A percentile compares a stretch with the other conserved stretches of the same genome.
phyloP scores from a whole-genome alignment of 305 asterid genomes.

The Solanum hybrid region DNA sequence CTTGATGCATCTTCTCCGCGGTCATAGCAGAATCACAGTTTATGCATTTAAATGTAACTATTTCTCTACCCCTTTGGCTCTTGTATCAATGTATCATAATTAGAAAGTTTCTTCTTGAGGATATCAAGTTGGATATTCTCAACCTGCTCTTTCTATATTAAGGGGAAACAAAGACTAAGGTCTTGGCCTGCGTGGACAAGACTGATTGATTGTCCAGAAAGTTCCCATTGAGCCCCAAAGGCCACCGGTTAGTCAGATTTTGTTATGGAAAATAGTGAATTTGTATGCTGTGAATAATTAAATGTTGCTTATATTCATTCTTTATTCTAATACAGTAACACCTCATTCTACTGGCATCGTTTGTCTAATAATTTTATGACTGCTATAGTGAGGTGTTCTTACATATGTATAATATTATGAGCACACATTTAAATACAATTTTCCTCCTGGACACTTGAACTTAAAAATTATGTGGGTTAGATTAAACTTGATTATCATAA shows the following conservation, averaged over 20 bases:
- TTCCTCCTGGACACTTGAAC: background rate
- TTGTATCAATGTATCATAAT: background rate
- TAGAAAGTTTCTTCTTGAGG: background rate
- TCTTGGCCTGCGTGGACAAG: background rate
- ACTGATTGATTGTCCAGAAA: background rate
- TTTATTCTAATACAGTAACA: background rate
- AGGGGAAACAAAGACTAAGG: background rate
- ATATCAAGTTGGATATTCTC: background rate
- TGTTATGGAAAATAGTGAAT: background rate
- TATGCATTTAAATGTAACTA: background rate
- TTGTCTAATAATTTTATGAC: background rate
- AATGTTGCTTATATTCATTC: background rate
- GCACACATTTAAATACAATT: background rate
- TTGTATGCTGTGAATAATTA: background rate
- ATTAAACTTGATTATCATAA: background rate
- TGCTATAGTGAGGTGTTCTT: background rate
- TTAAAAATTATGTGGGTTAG: background rate
- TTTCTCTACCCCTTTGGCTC: background rate
- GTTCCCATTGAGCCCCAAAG: background rate
- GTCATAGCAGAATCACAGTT: background rate
- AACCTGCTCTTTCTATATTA: background rate
- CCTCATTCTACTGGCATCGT: background rate
- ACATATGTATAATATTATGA: background rate
- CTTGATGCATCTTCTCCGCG: constrained; percentile 10
- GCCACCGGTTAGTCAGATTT: background rate